Conservation (phyloP, 2,329 filamentous ascomycete genomes). For the Plenodomus lindquistii region DNA sequence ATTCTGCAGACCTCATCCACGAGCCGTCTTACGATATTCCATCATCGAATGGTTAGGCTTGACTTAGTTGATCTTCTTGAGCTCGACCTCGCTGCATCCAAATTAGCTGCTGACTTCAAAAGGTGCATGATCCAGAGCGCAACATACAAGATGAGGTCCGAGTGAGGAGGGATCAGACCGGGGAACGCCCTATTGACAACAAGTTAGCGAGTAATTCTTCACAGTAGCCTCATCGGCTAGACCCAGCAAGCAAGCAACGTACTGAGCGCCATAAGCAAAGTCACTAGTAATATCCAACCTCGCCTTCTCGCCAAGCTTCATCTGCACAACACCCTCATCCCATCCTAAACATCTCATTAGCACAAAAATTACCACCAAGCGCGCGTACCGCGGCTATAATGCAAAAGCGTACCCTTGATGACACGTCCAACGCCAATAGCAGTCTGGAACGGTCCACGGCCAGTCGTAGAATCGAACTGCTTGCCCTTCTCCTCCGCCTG, state of each 20-base stretch:
- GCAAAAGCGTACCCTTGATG: slow-evolving; percentile 74
- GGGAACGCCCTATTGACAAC: slow-evolving; percentile 67
- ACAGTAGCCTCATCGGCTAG: neutral
- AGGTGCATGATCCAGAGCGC: neutral
- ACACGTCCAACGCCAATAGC: slow-evolving; percentile 80
- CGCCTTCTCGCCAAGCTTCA: slow-evolving; percentile 90
- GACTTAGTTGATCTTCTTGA: slow-evolving; percentile 39
- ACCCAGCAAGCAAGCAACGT: slow-evolving; percentile 2
- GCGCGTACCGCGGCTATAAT: too few species aligned
- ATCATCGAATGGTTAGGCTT: too few species aligned
- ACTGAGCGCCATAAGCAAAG: slow-evolving; percentile 40
- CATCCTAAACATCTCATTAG: slow-evolving; percentile 41
- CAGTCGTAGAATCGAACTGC: slow-evolving; percentile 79
- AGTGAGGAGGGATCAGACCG: slow-evolving; percentile 72
- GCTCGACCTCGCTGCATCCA: slow-evolving; percentile 33
- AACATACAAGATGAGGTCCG: slow-evolving; percentile 80
- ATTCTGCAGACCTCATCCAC: too few species aligned
- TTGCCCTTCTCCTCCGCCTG: slow-evolving; percentile 33
- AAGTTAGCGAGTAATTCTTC: neutral
- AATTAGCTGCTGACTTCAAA: slow-evolving; percentile 4
- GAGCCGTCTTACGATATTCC: too few species aligned
- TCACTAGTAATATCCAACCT: slow-evolving; percentile 79
- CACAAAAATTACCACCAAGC: neutral
- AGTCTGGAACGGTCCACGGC: slow-evolving; percentile 73
- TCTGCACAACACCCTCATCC: slow-evolving; percentile 67